These are phyloP conservation scores for Onygena corvina DNA, from an alignment of 2,329 filamentous ascomycete genomes.

Conservation along the genomic window DNA sequence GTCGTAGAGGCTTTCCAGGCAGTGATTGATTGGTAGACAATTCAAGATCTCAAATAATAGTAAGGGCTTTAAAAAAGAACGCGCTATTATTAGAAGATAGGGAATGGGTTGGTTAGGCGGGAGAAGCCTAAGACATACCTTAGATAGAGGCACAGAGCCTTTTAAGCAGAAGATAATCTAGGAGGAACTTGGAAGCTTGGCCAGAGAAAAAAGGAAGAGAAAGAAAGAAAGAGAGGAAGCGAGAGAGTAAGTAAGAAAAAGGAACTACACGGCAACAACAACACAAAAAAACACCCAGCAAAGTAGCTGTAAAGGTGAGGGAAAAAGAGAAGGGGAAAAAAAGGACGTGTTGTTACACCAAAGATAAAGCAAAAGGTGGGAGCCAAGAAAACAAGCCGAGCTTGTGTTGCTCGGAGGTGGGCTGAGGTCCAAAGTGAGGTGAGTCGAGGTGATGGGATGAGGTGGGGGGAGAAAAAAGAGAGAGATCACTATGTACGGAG, in stretches of 20 bases:
- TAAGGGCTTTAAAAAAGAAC: neutral
- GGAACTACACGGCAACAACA: no score
- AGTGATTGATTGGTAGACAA: neutral
- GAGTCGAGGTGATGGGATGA: neutral
- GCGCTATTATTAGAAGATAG: neutral
- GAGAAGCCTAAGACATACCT: neutral
- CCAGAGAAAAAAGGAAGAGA: neutral
- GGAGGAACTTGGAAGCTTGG: neutral
- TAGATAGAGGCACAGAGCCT: neutral
- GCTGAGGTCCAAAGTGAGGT: neutral
- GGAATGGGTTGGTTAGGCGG: neutral
- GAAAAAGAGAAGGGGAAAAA: neutral
- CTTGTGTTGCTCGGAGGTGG: constrained; percentile 4
- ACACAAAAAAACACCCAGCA: no score
- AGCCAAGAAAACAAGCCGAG: constrained; percentile 2
- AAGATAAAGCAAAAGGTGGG: neutral
- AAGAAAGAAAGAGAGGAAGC: neutral
- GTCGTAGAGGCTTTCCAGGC: neutral
- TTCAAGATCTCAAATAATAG: neutral
- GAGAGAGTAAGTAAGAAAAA: neutral
- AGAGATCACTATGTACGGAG: no score
- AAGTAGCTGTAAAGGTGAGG: neutral
- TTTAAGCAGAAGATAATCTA: neutral
- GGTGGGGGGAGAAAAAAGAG: neutral
- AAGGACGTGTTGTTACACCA: constrained; percentile 1